Base-by-base conservation (phyloP, 805 yeast genomes). In the Zygoascus biomembranicola region DNA sequence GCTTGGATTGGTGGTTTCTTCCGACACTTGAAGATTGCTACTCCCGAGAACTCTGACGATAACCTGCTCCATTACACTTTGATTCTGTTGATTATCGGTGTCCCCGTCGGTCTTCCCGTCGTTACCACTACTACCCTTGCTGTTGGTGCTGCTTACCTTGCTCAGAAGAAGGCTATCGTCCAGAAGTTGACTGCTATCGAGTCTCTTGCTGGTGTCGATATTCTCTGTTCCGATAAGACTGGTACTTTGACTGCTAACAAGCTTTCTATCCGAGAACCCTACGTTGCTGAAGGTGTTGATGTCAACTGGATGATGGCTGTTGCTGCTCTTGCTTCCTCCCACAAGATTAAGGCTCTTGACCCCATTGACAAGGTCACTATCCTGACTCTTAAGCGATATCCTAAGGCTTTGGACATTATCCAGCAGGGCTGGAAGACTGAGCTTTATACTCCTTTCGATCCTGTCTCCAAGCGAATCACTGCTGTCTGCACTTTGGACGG, bases 91-190 rank as follows among this genome's bases (percentile, higher is more conserved):
- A 89, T 90, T 77, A 84, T 90, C 68, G 97, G 97, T 88, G 96
- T 90, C 68, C 97, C 97, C 74, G 96, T 90, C 68, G 96, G 96
- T 88, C 81, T 89, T 74, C 96, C 96, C 73, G 96, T 95, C 74
- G 97, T 89, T 71, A 95, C 90, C 67, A 89, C 97, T 80, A 89
- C 96, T 69, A 89, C 97, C 73, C 86, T 89, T 89, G 97, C 97
- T 75, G 97, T 90, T 75, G 97, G 97, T 86, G 97, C 96, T 73
- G 96, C 96, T 72, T 88, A 89, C 89, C 79, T 89, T 70, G 96
- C 96, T 70, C 87, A 88, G 81, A 87, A 87, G 74, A 90, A 89
- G 79, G 96, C 96, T 65, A 89, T 89, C 81, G 97, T 89, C 67
- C 96, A 89, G 79, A 90, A 89, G 75, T 81, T 89, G 69, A 87